phyloP scores from a whole-genome alignment of 2,329 filamentous ascomycete species.

The Arthrobotrys sphaeroides region DNA sequence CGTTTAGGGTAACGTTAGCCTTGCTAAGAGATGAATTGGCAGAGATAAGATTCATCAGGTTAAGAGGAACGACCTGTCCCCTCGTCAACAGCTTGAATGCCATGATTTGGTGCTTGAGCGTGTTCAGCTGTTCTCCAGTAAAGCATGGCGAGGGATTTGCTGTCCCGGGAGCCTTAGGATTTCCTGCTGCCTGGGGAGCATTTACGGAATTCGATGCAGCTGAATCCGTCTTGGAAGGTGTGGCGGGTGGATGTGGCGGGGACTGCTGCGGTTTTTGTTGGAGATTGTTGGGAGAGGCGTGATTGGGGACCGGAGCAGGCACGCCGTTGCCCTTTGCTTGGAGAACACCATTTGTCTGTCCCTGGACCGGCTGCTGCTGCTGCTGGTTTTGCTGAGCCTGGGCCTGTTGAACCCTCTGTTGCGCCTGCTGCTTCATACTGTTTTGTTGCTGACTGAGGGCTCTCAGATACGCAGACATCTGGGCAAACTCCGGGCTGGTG shows the following conservation, averaged over 20 bases:
- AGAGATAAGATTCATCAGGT: conserved; percentile 65
- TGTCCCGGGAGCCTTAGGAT: conserved; percentile 58
- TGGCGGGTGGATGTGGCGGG: conserved; percentile 33
- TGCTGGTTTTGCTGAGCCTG: conserved; percentile 68
- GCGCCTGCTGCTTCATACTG: conserved; percentile 74
- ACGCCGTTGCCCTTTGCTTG: conserved; percentile 32
- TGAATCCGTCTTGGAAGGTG: conserved; percentile 38
- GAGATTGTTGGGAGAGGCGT: conserved; percentile 35
- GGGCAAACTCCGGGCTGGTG: conserved; percentile 78
- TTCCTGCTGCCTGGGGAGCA: conserved; percentile 54
- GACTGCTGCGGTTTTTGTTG: conserved; percentile 41
- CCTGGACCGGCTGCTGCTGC: conserved; percentile 67
- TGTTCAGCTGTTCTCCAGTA: conserved; percentile 78
- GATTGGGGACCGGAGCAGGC: neutral
- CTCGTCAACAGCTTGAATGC: conserved; percentile 91
- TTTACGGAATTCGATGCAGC: neutral
- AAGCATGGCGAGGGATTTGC: conserved; percentile 64
- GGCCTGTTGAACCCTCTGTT: conserved; percentile 70
- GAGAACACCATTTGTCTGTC: conserved; percentile 60
- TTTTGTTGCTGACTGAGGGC: conserved; percentile 77
- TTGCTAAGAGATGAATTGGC: conserved; percentile 59
- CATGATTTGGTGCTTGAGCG: conserved; percentile 84
- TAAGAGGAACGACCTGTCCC: conserved; percentile 75
- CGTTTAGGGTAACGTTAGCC: conserved; percentile 60
- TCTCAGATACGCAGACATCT: conserved; percentile 56